phyloP scores from a whole-genome alignment of 2,329 filamentous ascomycete species.

The Magnaporthiopsis poae region DNA sequence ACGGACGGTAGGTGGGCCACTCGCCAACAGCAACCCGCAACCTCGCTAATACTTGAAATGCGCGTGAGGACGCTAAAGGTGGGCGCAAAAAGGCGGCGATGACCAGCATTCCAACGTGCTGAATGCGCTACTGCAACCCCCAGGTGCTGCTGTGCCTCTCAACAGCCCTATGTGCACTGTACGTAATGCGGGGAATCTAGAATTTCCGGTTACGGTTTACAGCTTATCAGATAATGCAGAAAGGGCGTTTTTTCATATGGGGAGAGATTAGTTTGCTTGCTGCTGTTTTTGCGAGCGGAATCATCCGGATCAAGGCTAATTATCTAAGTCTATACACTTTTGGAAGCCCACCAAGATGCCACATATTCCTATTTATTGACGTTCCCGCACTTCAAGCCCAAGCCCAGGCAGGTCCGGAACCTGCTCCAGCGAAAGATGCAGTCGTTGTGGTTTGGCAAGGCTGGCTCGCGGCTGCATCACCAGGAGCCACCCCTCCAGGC shows the following conservation, averaged over 20 bases:
- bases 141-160: no score
- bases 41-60: background rate
- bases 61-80: background rate
- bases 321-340: background rate
- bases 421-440: background rate
- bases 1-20: background rate
- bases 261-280: background rate
- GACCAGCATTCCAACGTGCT: no score
- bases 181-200: background rate
- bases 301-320: background rate
- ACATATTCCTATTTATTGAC: background rate
- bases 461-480: background rate
- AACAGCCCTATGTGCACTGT: background rate
- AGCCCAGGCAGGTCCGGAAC: background rate
- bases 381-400: background rate
- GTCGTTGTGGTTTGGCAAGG: background rate
- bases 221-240: no score
- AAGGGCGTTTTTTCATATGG: no score
- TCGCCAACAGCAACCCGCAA: background rate
- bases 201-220: background rate
- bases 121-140: background rate
- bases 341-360: background rate
- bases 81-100: background rate
- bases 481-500: background rate
- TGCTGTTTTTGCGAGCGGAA: background rate